Evolutionary conservation across 805 yeast genomes (phyloP).

Genomic region (Ogataea methanolica): DNA sequence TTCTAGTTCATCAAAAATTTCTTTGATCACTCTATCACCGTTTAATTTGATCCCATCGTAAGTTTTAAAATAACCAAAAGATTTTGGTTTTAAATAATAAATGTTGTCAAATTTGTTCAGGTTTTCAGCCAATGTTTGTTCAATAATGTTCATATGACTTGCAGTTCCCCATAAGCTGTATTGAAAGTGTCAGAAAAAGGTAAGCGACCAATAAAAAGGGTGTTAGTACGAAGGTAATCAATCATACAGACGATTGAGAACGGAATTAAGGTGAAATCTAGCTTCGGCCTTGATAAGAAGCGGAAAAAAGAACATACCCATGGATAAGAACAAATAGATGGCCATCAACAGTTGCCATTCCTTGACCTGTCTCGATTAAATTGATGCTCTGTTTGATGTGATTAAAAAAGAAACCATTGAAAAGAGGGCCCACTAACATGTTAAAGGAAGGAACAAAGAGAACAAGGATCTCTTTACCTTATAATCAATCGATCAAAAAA

Average conservation of each 20-base stretch:
- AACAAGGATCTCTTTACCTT: no score
- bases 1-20: constrained; percentile 45
- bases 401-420: background rate
- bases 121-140: constrained; percentile 35
- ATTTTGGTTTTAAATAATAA: constrained; percentile 46
- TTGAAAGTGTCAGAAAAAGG: background rate
- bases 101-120: constrained; percentile 23
- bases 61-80: constrained; percentile 68
- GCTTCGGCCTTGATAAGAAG: background rate
- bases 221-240: background rate
- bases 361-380: background rate
- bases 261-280: background rate
- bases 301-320: constrained; percentile 43
- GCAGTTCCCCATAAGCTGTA: constrained; percentile 58
- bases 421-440: no score
- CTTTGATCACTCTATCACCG: constrained; percentile 66
- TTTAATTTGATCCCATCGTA: constrained; percentile 80
- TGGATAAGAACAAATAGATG: constrained; percentile 74
- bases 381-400: no score
- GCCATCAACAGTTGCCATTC: constrained; percentile 14
- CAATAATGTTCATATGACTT: constrained; percentile 47
- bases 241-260: background rate
- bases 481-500: no score
- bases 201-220: background rate
- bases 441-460: no score